Percentiles rank a stretch among this genome's conserved stretches.
These are phyloP conservation scores for Saccharomyces hybrid DNA, from an alignment of 1,139 yeast species.

Conservation along the genomic window DNA sequence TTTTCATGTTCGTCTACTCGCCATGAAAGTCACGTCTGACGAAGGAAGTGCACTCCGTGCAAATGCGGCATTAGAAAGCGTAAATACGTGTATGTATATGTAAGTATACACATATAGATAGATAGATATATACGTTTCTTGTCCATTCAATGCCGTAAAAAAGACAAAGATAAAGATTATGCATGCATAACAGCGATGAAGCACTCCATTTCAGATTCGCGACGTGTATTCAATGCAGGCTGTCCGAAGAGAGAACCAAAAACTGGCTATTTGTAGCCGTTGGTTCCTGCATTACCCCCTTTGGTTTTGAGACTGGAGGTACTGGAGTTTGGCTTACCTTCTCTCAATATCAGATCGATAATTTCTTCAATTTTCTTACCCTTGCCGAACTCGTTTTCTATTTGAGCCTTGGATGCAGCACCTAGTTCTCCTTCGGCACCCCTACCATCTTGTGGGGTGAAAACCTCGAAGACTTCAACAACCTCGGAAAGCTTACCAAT, in stretches of 20 bases:
- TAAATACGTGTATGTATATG: neutral
- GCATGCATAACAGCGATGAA: too few relatives aligned
- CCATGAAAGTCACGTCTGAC: neutral
- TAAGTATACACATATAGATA: neutral
- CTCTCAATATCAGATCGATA: constrained; percentile 46
- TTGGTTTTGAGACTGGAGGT: neutral
- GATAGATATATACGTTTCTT: too few relatives aligned
- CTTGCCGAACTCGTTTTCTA: constrained; percentile 61
- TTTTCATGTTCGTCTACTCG: too few relatives aligned
- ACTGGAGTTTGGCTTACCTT: constrained; percentile 37
- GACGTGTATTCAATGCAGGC: too few relatives aligned
- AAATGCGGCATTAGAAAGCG: too few relatives aligned
- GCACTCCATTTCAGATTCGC: too few relatives aligned
- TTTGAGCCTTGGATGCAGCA: constrained; percentile 60
- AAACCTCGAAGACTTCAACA: constrained; percentile 59
- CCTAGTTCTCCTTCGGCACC: constrained; percentile 69
- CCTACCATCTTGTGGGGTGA: constrained; percentile 47
- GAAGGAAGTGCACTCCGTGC: too few relatives aligned
- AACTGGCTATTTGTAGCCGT: constrained; percentile 1
- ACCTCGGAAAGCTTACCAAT: constrained; percentile 43
- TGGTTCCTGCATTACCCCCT: constrained; percentile 8
- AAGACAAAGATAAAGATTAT: too few relatives aligned
- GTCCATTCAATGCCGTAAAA: too few relatives aligned
- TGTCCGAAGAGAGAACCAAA: neutral
- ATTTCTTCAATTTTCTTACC: constrained; percentile 39